These are phyloP conservation scores for Ceratocystis cubensis DNA, from an alignment of 2,329 filamentous ascomycete species.

Conservation along the genomic window DNA sequence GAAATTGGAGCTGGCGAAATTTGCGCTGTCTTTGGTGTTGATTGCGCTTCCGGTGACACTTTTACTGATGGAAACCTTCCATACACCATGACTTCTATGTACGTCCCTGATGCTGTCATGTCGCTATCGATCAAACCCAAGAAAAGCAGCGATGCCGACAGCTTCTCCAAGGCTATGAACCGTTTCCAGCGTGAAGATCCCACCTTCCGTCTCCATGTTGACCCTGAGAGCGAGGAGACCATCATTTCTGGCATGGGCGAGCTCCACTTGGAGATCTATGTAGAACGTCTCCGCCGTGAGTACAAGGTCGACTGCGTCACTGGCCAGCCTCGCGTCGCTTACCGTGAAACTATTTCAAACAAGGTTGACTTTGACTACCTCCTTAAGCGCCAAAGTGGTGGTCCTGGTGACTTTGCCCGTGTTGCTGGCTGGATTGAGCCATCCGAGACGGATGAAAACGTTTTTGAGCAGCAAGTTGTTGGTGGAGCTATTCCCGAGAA, in stretches of 20 bases:
- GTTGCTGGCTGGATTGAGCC: conserved; percentile 89
- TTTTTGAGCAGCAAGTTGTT: conserved; percentile 75
- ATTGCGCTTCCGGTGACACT: conserved; percentile 94
- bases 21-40: conserved; percentile 94
- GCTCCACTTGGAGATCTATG: conserved; percentile 90
- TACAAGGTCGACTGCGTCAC: conserved; percentile 93
- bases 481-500: conserved; percentile 92
- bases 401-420: conserved; percentile 87
- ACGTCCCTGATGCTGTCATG: conserved; percentile 94
- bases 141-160: conserved; percentile 76
- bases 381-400: conserved; percentile 89
- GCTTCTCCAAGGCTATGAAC: conserved; percentile 98
- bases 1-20: conserved; percentile 96
- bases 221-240: conserved; percentile 84
- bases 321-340: conserved; percentile 93
- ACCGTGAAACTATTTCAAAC: conserved; percentile 81
- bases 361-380: conserved; percentile 80
- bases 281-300: conserved; percentile 91
- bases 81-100: conserved; percentile 97
- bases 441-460: conserved; percentile 56
- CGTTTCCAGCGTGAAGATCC: conserved; percentile 97
- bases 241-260: conserved; percentile 99
- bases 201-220: conserved; percentile 89
- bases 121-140: conserved; percentile 96
- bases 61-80: conserved; percentile 89